Evolutionary conservation across 163 green algal species (phyloP), one percentile per base, ranked within the genome.

Genomic region (Volvox carteri): DNA sequence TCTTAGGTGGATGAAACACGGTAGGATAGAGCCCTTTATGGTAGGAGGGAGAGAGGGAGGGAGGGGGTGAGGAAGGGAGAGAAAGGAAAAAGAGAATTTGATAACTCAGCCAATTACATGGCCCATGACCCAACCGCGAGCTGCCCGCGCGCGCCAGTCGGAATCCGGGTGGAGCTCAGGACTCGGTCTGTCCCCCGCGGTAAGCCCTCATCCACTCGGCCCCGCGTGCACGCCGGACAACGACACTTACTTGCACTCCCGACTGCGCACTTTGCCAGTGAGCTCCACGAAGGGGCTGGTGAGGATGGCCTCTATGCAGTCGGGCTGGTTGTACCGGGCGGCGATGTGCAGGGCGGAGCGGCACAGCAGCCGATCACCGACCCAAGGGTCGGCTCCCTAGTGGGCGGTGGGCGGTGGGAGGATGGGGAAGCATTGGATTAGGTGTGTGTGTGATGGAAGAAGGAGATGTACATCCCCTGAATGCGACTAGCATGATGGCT

Each of bases 351-450:
- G 67, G 2, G 81, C 67, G 1, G 23, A 48, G 23, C 81, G 65
- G 2, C 33, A 46, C 81, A 80, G 44, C 33, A 80, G 81, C 48
- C 67, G 33, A 23, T 88, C 81, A 16, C 81, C 68, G 3, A 72
- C 1, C 81, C 81, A 88, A 0, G 81, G 33, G n/a, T 88, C 81
- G 2, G 81, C 81, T 7, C 81, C 81, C 81, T 88, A 60, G n/a
- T n/a, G n/a, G n/a, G n/a, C n/a, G n/a, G 25, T 16, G 48, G 12
- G 48, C 14, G n/a, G 48, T 58, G 48, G 48, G 48, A 11, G 48
- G 48, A 23, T 58, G 48, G 11, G 48, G 48, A 58, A 11, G 48
- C 14, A 11, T 11, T 11, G 12, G 12, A 58, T 11, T 11, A 58
- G 14, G 48, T 11, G 48, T 58, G 48, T 58, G 14, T 23, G 48